Base-by-base conservation (phyloP, 345 rosid species). In the Sonneratia caseolaris region DNA sequence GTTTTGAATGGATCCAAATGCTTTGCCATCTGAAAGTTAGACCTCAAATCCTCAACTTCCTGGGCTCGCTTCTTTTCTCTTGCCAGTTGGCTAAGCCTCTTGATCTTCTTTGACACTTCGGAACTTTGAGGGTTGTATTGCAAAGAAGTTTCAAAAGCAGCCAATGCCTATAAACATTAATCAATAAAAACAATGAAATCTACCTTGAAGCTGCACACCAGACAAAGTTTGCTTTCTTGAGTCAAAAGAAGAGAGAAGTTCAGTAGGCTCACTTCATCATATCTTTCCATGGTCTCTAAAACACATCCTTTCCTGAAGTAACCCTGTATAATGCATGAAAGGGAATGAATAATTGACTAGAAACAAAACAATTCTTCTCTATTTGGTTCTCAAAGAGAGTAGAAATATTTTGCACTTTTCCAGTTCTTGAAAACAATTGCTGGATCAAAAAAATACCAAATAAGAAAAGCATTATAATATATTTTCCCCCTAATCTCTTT, bases 281-380 rank as follows among this genome's bases (percentile, higher is more conserved):
- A 92, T 75, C 71, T 90, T 71, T 89, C 97, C 99, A 95, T 92
- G 72, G 96, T 93, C 82, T 95, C 99, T 72, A 95, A 84, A 69
- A 92, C 84, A 80, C 92, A 95, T 19, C 98, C 99, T 87, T 92
- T 95, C 74, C 98, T 87, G 83, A 95, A 95, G 84, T 95, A 87
- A 8, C 97, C 97, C 99, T 95, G 77, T 18, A 70, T 35, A 73
- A 68, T 43, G 61, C 32, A 73, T 13, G 32, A 35, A 62, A 62
- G 37, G 66, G 32, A 62, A 27, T 27, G 38, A 0, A 22, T 7
- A n/a, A 0, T 35, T 27, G 38, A 62, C 27, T 62, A 62, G 7
- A 13, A 35, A 5, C 38, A 27, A 35, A 32, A 13, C 10, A 10
- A 62, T 62, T 2, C 37, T 62, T 57, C 64, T n/a, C 64, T 24